phyloP scores from a whole-genome alignment of 352 stramenopile species.

The Phytopythium vexans region DNA sequence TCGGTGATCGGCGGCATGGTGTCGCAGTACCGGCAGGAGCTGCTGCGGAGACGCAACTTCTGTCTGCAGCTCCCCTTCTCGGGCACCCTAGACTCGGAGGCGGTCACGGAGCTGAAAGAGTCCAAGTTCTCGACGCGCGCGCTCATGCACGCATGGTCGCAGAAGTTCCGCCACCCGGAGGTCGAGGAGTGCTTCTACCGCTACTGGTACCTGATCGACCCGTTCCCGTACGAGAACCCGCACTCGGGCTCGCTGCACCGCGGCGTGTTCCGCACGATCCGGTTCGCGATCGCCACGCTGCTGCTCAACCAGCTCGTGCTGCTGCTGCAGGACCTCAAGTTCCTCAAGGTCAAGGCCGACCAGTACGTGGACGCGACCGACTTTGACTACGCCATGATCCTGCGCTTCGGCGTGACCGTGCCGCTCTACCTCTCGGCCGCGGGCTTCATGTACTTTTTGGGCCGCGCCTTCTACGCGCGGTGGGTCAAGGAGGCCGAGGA shows the following conservation, averaged over 20 bases:
- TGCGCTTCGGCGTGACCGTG: conserved; percentile 72
- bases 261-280: conserved; percentile 72
- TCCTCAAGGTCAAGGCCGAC: conserved; percentile 62
- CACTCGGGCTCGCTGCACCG: conserved; percentile 72
- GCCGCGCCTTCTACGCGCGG: conserved; percentile 65
- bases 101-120: conserved; percentile 51
- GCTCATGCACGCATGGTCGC: conserved; percentile 64
- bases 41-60: conserved; percentile 73
- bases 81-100: conserved; percentile 62
- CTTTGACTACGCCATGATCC: conserved; percentile 53
- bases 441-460: conserved; percentile 78
- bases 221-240: conserved; percentile 80
- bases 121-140: conserved; percentile 71
- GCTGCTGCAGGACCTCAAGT: conserved; percentile 76
- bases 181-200: conserved; percentile 81
- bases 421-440: conserved; percentile 64
- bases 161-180: conserved; percentile 66
- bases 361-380: conserved; percentile 43
- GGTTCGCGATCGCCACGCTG: conserved; percentile 68
- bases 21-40: conserved; percentile 80
- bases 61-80: conserved; percentile 75
- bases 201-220: conserved; percentile 86
- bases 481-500: conserved; percentile 70
- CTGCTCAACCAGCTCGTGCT: conserved; percentile 74
- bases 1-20: conserved; percentile 78